These are phyloP conservation scores for Mortierella sp. DNA, from an alignment of 371 early-diverging fungal genomes.

Conservation along the genomic window DNA sequence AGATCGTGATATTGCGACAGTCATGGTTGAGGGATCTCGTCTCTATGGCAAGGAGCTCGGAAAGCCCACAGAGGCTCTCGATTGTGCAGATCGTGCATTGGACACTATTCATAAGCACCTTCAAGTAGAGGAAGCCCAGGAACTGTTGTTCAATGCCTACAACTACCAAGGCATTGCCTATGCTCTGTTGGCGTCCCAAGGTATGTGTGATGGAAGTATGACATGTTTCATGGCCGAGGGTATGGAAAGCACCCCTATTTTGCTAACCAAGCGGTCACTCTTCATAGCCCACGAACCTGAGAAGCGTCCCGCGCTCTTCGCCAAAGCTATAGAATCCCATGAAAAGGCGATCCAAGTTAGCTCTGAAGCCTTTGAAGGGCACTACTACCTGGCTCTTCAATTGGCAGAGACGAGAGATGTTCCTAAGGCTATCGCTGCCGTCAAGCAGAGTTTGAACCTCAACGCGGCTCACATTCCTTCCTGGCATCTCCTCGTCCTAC, in stretches of 20 bases:
- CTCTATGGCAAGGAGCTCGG: constrained; percentile 62
- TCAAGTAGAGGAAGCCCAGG: constrained; percentile 27
- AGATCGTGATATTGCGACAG: constrained; percentile 54
- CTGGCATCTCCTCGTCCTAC: constrained; percentile 88
- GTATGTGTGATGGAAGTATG: constrained; percentile 39
- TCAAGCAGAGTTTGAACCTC: constrained; percentile 71
- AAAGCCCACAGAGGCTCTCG: constrained; percentile 59
- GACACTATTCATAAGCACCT: constrained; percentile 43
- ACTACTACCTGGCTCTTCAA: constrained; percentile 84
- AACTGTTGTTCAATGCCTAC: constrained; percentile 57
- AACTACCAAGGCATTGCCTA: constrained; percentile 71
- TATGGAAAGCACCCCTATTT: neutral
- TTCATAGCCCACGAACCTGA: constrained; percentile 69
- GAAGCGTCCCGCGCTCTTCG: constrained; percentile 73
- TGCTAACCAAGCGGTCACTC: neutral
- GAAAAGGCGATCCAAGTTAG: constrained; percentile 62
- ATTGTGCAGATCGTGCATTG: constrained; percentile 60
- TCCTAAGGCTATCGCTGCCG: constrained; percentile 68
- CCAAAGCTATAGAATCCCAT: constrained; percentile 71
- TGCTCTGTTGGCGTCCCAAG: constrained; percentile 70
- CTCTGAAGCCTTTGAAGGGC: constrained; percentile 63
- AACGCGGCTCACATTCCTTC: constrained; percentile 75
- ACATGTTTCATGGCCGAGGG: neutral
- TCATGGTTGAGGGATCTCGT: constrained; percentile 59
- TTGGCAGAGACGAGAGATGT: constrained; percentile 85